A percentile compares a stretch with the other conserved stretches of the same genome.
phyloP scores from a whole-genome alignment of 495 filamentous ascomycete genomes.

The Aspergillus bridgeri region DNA sequence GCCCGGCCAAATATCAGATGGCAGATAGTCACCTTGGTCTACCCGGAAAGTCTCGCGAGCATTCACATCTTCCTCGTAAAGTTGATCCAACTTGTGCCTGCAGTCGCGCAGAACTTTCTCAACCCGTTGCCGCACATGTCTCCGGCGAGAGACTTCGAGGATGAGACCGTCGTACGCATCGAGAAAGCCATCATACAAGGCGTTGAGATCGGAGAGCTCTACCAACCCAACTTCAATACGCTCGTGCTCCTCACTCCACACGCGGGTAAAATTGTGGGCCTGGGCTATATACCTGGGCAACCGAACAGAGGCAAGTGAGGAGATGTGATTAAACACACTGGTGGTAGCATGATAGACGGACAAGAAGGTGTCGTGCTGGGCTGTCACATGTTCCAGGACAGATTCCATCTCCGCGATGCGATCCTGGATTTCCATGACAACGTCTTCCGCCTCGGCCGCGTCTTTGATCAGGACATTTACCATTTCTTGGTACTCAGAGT shows the following conservation, averaged over 20 bases:
- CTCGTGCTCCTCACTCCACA: slow-evolving; percentile 73
- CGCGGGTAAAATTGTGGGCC: slow-evolving; percentile 63
- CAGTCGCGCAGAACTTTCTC: slow-evolving; percentile 71
- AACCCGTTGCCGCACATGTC: slow-evolving; percentile 66
- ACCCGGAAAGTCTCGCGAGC: slow-evolving; percentile 75
- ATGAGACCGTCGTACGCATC: slow-evolving; percentile 80
- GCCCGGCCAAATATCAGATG: slow-evolving; percentile 86
- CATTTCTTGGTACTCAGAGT: slow-evolving; percentile 78
- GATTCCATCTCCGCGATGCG: slow-evolving; percentile 73
- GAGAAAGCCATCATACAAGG: slow-evolving; percentile 80
- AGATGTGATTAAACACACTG: slow-evolving; percentile 61
- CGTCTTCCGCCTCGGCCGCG: slow-evolving; percentile 83
- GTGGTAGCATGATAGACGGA: slow-evolving; percentile 51
- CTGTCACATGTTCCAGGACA: slow-evolving; percentile 49
- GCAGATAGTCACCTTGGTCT: slow-evolving; percentile 82
- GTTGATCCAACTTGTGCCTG: slow-evolving; percentile 66
- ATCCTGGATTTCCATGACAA: slow-evolving; percentile 78
- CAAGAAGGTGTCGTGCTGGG: slow-evolving; percentile 48
- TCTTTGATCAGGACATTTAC: slow-evolving; percentile 78
- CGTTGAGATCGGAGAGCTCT: slow-evolving; percentile 68
- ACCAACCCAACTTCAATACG: slow-evolving; percentile 62
- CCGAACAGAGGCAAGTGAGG: slow-evolving; percentile 57
- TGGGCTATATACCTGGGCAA: slow-evolving; percentile 66
- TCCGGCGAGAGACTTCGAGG: slow-evolving; percentile 74
- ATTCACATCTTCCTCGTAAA: slow-evolving; percentile 69